A percentile compares a stretch with the other conserved stretches of the same genome.
Evolutionary conservation across 148 eudicot species (phyloP).

Genomic region (Euryodendron excelsum): DNA sequence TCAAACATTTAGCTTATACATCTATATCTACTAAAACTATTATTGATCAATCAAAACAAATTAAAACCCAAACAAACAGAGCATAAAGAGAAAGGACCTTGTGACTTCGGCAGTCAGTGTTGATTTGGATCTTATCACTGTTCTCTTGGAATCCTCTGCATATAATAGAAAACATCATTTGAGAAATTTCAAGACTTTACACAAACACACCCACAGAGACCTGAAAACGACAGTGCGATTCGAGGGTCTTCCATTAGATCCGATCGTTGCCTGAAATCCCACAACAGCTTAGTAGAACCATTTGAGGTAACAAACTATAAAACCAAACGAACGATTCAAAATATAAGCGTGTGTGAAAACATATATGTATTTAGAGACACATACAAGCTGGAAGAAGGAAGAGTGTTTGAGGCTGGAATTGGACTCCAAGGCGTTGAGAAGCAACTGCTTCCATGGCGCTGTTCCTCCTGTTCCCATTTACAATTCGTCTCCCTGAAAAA

Average conservation of each 20-base stretch:
- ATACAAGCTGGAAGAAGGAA: conserved; percentile 75
- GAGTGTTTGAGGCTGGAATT: conserved; percentile 75
- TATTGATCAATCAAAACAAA: not conserved
- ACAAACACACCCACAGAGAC: conserved; percentile 22
- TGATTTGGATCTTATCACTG: conserved; percentile 68
- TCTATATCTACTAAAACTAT: not conserved
- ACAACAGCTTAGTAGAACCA: not conserved
- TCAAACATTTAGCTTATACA: not conserved
- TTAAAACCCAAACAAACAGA: not conserved
- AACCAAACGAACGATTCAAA: not conserved
- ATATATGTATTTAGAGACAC: not conserved
- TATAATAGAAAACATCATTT: not conserved
- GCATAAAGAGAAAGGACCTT: conserved; percentile 45
- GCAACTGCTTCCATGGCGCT: conserved; percentile 83
- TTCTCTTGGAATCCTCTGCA: conserved; percentile 68
- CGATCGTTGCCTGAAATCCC: conserved; percentile 13
- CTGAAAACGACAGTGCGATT: conserved; percentile 94
- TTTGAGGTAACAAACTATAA: not conserved
- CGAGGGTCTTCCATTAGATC: conserved; percentile 37
- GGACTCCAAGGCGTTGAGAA: conserved; percentile 62
- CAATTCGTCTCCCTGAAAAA: no score
- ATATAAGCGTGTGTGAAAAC: not conserved
- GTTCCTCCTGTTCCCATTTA: conserved; percentile 40
- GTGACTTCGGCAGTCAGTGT: conserved; percentile 66
- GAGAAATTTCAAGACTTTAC: not conserved